Conservation (phyloP, 2,329 filamentous ascomycete species). For the Pseudocercospora musae region DNA sequence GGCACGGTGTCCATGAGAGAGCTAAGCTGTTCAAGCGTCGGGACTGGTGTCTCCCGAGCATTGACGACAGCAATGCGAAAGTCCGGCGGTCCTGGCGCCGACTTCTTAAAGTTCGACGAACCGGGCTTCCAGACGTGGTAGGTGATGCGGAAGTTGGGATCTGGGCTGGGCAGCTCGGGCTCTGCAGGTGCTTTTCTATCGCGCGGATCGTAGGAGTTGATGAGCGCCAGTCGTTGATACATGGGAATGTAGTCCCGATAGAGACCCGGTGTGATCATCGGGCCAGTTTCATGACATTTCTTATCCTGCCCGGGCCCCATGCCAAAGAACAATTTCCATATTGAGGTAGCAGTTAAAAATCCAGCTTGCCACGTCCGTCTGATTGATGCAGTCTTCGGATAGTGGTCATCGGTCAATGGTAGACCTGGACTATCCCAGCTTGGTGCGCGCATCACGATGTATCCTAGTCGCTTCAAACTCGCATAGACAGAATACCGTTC, state of each 20-base stretch:
- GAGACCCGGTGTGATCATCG: constrained; percentile 52
- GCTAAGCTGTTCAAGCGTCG: constrained; percentile 68
- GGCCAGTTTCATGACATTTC: constrained; percentile 36
- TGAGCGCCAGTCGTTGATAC: constrained; percentile 71
- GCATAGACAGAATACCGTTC: constrained; percentile 88
- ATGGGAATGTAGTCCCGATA: constrained; percentile 61
- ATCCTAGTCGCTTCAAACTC: constrained; percentile 77
- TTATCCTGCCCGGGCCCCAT: not conserved
- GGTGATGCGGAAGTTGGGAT: constrained; percentile 64
- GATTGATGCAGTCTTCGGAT: constrained; percentile 16
- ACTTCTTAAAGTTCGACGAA: constrained; percentile 67
- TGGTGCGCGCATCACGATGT: constrained; percentile 71
- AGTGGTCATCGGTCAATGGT: constrained; percentile 23
- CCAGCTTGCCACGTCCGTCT: constrained; percentile 32
- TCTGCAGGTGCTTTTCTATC: constrained; percentile 22
- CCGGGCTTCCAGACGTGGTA: constrained; percentile 80
- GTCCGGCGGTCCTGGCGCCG: constrained; percentile 72
- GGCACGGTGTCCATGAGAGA: constrained; percentile 71
- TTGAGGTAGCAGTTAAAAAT: constrained; percentile 30
- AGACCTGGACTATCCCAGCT: constrained; percentile 35
- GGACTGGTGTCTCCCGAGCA: constrained; percentile 67
- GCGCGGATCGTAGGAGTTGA: constrained; percentile 66
- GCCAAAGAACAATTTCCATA: constrained; percentile 19
- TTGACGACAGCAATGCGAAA: constrained; percentile 82
- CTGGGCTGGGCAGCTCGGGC: constrained; percentile 32